Evolutionary conservation across 371 early-diverging fungal genomes (phyloP).

Genomic region (Lichtheimia corymbifera): DNA sequence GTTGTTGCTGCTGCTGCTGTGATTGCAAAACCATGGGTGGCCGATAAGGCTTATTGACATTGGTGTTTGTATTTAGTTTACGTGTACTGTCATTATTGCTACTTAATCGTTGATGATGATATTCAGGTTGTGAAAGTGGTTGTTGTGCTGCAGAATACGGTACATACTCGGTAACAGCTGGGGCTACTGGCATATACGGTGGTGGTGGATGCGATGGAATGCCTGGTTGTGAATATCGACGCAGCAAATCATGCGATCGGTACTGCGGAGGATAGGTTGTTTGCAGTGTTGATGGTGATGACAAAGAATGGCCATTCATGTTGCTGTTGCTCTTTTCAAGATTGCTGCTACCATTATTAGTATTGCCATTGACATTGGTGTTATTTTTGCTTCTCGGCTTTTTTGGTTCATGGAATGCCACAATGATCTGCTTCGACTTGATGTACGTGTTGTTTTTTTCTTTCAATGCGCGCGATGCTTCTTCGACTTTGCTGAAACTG

Average conservation of each 20-base stretch:
- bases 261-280: slow-evolving; percentile 3
- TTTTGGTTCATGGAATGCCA: slow-evolving; percentile 50
- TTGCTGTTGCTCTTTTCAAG: slow-evolving; percentile 6
- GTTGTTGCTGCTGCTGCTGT: neutral
- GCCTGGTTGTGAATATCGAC: slow-evolving; percentile 1
- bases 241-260: neutral
- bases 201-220: slow-evolving; percentile 8
- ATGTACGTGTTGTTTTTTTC: slow-evolving; percentile 39
- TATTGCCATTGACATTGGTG: slow-evolving; percentile 5
- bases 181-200: slow-evolving; percentile 8
- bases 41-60: neutral
- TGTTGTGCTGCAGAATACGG: neutral
- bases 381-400: slow-evolving; percentile 27
- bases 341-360: neutral
- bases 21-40: neutral
- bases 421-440: slow-evolving; percentile 37
- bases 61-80: neutral
- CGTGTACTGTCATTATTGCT: neutral
- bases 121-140: neutral
- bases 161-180: slow-evolving; percentile 1
- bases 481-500: slow-evolving; percentile 40
- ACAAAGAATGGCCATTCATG: neutral
- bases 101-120: neutral
- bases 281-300: slow-evolving; percentile 13
- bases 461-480: slow-evolving; percentile 40